Percentiles rank a stretch among this genome's conserved stretches.
Conservation (phyloP, 164 flowering plant genomes). For the Akebia trifoliata region DNA sequence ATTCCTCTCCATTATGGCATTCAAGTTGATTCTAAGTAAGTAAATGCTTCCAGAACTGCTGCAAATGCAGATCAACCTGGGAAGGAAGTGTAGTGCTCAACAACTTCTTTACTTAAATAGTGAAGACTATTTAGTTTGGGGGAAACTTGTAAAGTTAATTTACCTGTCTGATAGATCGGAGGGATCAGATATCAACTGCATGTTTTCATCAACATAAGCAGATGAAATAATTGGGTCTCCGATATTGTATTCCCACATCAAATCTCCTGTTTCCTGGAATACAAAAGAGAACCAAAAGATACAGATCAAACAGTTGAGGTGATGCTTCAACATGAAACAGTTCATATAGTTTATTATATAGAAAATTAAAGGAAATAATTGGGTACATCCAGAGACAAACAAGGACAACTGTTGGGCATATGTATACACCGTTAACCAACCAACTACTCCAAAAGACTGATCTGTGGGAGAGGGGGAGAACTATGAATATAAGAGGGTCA, state of each 20-base stretch:
- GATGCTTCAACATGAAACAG: not conserved
- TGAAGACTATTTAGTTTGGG: not conserved
- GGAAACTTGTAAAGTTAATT: not conserved
- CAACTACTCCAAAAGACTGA: too few species aligned
- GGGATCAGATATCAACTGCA: constrained; percentile 36
- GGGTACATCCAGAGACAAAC: not conserved
- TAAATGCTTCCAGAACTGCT: constrained; percentile 63
- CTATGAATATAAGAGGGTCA: too few species aligned
- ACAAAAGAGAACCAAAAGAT: not conserved
- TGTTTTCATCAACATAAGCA: constrained; percentile 72
- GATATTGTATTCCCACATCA: constrained; percentile 62
- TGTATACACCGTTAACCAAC: too few species aligned
- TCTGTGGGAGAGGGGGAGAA: too few species aligned
- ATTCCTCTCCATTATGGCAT: constrained; percentile 11
- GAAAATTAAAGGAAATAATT: not conserved
- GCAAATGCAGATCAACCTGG: constrained; percentile 77
- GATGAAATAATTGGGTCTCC: constrained; percentile 85
- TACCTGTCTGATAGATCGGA: constrained; percentile 54
- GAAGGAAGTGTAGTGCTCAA: not conserved
- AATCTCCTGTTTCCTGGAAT: constrained; percentile 52
- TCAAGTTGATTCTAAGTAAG: constrained; percentile 38
- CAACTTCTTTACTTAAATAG: not conserved
- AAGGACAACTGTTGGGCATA: too few species aligned
- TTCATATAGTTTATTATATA: not conserved
- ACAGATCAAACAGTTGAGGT: not conserved